A percentile compares a stretch with the other conserved stretches of the same genome.
These are phyloP conservation scores for Dothideomycetes sp. DNA, from an alignment of 2,329 filamentous ascomycete species.

Conservation along the genomic window DNA sequence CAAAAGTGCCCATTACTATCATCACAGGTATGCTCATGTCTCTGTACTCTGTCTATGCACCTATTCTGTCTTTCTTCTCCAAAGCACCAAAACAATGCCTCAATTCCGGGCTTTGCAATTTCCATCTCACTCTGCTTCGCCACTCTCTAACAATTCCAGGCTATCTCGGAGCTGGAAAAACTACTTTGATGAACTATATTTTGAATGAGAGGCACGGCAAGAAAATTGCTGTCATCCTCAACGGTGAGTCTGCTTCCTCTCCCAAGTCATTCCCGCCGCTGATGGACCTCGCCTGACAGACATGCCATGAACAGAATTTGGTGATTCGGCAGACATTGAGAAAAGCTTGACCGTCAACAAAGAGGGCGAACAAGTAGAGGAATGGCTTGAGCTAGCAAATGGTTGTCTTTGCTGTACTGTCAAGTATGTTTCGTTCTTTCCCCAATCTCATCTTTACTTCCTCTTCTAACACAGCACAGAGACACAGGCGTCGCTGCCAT, in stretches of 20 bases:
- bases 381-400: slow-evolving; percentile 94
- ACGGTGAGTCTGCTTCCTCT: no score
- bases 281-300: slow-evolving; percentile 6
- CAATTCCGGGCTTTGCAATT: background rate
- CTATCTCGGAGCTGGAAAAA: slow-evolving; percentile 92
- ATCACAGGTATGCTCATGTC: slow-evolving; percentile 54
- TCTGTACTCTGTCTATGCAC: background rate
- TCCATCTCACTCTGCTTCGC: no score
- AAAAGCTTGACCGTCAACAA: slow-evolving; percentile 88
- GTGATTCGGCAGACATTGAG: slow-evolving; percentile 70
- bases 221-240: slow-evolving; percentile 95
- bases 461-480: slow-evolving; percentile 30
- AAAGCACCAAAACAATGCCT: background rate
- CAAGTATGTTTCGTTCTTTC: slow-evolving; percentile 48
- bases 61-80: background rate
- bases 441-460: background rate
- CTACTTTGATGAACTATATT: slow-evolving; percentile 91
- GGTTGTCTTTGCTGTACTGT: slow-evolving; percentile 97
- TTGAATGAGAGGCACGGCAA: slow-evolving; percentile 91
- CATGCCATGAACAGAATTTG: slow-evolving; percentile 20
- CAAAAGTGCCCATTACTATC: slow-evolving; percentile 75
- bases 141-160: no score
- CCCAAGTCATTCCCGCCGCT: background rate
- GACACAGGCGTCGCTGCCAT: slow-evolving; percentile 91
- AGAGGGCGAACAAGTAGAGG: slow-evolving; percentile 64